Evolutionary conservation across 2,329 filamentous ascomycete species (phyloP), one percentile per base, ranked within the genome.

Genomic region (Volutella citrinella): DNA sequence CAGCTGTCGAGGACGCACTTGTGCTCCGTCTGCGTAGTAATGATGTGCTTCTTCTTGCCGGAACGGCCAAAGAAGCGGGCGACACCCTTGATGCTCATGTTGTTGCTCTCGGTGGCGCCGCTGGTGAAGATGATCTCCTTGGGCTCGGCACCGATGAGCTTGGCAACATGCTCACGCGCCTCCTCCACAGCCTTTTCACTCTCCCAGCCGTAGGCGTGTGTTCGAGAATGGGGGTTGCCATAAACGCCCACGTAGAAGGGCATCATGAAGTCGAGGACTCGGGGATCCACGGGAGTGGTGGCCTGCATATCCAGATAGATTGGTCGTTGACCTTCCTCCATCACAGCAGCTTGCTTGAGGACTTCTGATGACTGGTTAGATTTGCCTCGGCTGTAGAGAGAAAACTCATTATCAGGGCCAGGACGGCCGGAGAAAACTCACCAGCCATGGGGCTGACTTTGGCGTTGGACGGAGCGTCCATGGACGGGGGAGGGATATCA

Each of bases 51-150:
- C 80, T 97, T 97, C 79, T 96, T 96, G 53, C 89, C 90, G 4
- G 80, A 82, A 38, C 87, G 80, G 48, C 88, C 89, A 60, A 96
- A 96, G 68, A 98, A 98, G 45, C 91, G 78, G 14, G 93, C 90
- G 8, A 98, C 91, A 45, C 93, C 93, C 69, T 98, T 98, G 69
- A 98, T 88, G 64, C 89, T 95, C 93, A 98, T 98, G 57, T 98
- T 98, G 68, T 98, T 98, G 60, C 89, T 96, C 70, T 98, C 93
- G 0, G 93, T 98, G 12, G 93, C 93, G 35, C 93, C 93, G 54
- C 90, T 96, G 7, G 93, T 98, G 67, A 98, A 97, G 54, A 98
- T 94, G 48, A 98, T 97, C 61, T 98, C 93, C 66, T 98, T 98
- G 6, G 93, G 72, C 60, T 98, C 89, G 18, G 93, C 93, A 17